These are phyloP conservation scores for Aspergillus texensis DNA, from an alignment of 2,329 filamentous ascomycete species.

Conservation along the genomic window DNA sequence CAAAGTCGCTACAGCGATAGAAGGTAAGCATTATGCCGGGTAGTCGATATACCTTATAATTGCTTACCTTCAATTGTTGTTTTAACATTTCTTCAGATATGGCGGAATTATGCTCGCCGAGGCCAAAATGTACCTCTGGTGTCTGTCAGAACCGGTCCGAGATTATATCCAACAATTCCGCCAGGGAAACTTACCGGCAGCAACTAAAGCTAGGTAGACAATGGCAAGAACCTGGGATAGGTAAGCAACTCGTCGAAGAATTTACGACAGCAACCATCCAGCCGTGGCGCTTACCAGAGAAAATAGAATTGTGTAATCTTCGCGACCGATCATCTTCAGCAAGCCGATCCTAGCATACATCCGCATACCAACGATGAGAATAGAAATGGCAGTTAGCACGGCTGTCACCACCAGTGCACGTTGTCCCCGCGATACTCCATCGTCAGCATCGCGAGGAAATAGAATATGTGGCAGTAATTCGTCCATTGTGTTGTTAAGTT, in stretches of 20 bases:
- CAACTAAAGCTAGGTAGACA: slow-evolving; percentile 32
- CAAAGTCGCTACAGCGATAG: slow-evolving; percentile 27
- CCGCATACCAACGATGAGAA: slow-evolving; percentile 31
- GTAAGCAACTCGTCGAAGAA: not conserved
- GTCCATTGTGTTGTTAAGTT: slow-evolving; percentile 18
- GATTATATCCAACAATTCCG: not conserved
- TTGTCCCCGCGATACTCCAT: slow-evolving; percentile 26
- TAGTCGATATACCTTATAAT: not conserved
- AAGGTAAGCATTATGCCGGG: not conserved
- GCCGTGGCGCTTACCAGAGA: slow-evolving; percentile 25
- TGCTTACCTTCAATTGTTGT: slow-evolving; percentile 30
- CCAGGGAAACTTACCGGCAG: slow-evolving; percentile 25
- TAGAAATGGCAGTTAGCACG: slow-evolving; percentile 30
- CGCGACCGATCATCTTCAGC: slow-evolving; percentile 37
- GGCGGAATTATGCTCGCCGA: slow-evolving; percentile 27
- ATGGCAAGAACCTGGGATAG: slow-evolving; percentile 25
- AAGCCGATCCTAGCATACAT: slow-evolving; percentile 31
- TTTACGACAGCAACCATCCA: not conserved
- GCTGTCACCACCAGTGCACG: slow-evolving; percentile 35
- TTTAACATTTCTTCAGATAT: slow-evolving; percentile 21
- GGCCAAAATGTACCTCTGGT: slow-evolving; percentile 31
- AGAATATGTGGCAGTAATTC: slow-evolving; percentile 15
- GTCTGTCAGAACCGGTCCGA: slow-evolving; percentile 9
- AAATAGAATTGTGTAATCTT: slow-evolving; percentile 35
- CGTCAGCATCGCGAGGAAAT: slow-evolving; percentile 20